Conservation (phyloP, 441 rosid species). For the Flueggea neowawraea region DNA sequence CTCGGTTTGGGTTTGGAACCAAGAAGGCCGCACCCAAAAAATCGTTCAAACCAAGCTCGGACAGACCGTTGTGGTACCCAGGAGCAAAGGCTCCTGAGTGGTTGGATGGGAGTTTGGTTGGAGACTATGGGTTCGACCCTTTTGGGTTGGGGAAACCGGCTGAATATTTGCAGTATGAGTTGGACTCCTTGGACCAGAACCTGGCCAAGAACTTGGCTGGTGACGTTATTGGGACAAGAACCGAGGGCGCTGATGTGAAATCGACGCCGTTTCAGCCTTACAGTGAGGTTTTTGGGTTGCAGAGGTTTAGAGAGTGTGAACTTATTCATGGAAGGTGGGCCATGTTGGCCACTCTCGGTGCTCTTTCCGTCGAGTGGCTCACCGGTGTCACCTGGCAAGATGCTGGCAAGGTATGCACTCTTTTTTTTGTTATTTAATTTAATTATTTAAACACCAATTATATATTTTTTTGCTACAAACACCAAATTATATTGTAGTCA, state of each 20-base stretch:
- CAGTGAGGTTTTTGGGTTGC: slow-evolving; percentile 85
- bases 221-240: slow-evolving; percentile 75
- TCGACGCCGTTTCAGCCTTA: slow-evolving; percentile 94
- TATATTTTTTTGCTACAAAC: too few relatives aligned
- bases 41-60: slow-evolving; percentile 31
- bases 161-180: slow-evolving; percentile 81
- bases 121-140: slow-evolving; percentile 91
- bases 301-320: slow-evolving; percentile 92
- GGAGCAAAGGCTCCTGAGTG: slow-evolving; percentile 84
- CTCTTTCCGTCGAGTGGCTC: slow-evolving; percentile 81
- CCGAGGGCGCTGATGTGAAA: slow-evolving; percentile 53
- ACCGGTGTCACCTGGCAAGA: slow-evolving; percentile 97
- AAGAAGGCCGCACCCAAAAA: slow-evolving; percentile 56
- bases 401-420: slow-evolving; percentile 71
- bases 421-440: background rate
- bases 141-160: slow-evolving; percentile 92
- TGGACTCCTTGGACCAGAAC: slow-evolving; percentile 92
- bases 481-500: too few relatives aligned
- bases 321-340: slow-evolving; percentile 97
- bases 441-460: too few relatives aligned
- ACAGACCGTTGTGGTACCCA: slow-evolving; percentile 87
- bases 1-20: slow-evolving; percentile 68
- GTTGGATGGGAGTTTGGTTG: slow-evolving; percentile 84
- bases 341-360: slow-evolving; percentile 94
- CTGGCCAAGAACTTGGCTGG: slow-evolving; percentile 76